Evolutionary conservation across 2,329 filamentous ascomycete genomes (phyloP), one percentile per base, ranked within the genome.

Genomic region (Camillea tinctor): DNA sequence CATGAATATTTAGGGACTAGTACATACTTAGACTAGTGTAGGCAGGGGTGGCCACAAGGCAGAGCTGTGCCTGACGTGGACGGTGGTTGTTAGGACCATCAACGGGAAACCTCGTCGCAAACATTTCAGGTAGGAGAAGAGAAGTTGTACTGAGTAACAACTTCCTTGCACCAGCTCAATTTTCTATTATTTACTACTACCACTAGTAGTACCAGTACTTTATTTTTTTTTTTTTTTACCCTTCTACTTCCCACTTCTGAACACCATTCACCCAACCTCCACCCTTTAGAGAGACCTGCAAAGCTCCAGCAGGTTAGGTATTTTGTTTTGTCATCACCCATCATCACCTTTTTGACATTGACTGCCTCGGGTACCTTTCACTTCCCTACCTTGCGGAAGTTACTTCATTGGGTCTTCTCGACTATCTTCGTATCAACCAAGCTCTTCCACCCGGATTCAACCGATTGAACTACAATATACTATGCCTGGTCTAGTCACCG

Each of bases 401-500:
- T 9, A 9, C 26, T 9, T 30, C 7, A 9, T 26, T 9, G 9
- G 13, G 13, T 30, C 26, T 2, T 26, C 36, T 40, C 15, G 36
- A 40, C 36, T n/a, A 13, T 13, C 36, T 40, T 40, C 36, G 9
- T 17, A 40, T 40, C 36, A 40, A 40, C 15, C 15, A 5, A 40
- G 36, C 20, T 20, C 24, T 13, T 7, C 22, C 23, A 7, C 19
- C 30, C 48, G 20, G n/a, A n/a, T n/a, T n/a, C n/a, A 50, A 50
- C 24, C 30, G 13, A 40, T 17, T 44, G 5, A 3, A 44, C 5
- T 44, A 17, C 36, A n/a, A 52, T 57, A 73, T n/a, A 81, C 72
- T 62, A 99, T 98, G 95, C 91, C 95, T 75, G 92, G 91, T 75
- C 86, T 98, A 75, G 92, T 93, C 73, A 97, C 94, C 69, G 95